Evolutionary conservation across 208 protist genomes (phyloP).

Genomic region (Angomonas deanei): DNA sequence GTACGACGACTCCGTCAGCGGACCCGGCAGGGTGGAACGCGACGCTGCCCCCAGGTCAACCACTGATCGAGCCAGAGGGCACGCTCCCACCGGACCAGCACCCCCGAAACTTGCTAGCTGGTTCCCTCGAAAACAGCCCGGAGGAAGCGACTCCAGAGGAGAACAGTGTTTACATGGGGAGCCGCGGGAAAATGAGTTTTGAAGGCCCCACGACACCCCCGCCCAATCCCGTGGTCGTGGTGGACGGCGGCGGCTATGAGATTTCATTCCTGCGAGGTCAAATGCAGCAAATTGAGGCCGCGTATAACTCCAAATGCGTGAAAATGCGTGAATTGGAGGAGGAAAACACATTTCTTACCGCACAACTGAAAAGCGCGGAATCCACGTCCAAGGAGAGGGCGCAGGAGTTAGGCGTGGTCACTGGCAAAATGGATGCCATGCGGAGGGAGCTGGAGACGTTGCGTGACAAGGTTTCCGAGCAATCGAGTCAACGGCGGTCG

Average conservation of each 20-base stretch:
- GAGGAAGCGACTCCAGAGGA: background rate
- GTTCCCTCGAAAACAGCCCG: background rate
- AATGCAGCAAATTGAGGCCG: constrained; percentile 79
- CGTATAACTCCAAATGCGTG: constrained; percentile 81
- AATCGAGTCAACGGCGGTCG: background rate
- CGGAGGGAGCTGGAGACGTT: constrained; percentile 66
- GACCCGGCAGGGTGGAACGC: constrained; percentile 31
- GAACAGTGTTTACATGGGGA: background rate
- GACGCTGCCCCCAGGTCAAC: constrained; percentile 11
- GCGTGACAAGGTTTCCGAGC: constrained; percentile 38
- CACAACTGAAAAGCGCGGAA: constrained; percentile 37
- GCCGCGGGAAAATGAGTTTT: background rate
- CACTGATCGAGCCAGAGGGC: background rate
- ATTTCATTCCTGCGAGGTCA: constrained; percentile 71
- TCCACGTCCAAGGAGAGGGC: constrained; percentile 32
- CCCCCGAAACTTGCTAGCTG: background rate
- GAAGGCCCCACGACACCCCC: background rate
- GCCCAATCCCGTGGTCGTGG: constrained; percentile 20
- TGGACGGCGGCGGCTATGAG: constrained; percentile 75
- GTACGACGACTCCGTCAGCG: background rate
- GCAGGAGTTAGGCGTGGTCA: constrained; percentile 24
- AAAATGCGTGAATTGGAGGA: constrained; percentile 68
- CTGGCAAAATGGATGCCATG: constrained; percentile 35
- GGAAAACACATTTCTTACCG: constrained; percentile 42
- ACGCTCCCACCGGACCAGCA: background rate